phyloP scores from a whole-genome alignment of 495 filamentous ascomycete species.

The Pyronema domesticum region DNA sequence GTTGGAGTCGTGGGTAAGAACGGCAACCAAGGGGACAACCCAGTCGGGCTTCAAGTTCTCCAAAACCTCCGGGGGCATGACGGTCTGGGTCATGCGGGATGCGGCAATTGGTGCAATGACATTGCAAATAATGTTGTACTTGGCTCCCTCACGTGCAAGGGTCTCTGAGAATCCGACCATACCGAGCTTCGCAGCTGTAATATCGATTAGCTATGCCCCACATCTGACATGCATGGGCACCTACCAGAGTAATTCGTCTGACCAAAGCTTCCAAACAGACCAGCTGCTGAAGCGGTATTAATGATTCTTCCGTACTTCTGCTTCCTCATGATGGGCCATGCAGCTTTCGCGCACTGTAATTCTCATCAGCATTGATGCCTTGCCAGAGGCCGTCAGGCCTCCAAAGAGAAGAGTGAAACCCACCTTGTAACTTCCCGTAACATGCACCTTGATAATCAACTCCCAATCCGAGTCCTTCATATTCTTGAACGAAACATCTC shows the following conservation, averaged over 20 bases:
- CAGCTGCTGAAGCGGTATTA: constrained; percentile 88
- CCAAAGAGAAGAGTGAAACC: neutral
- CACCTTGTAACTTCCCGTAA: constrained; percentile 86
- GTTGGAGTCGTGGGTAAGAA: constrained; percentile 78
- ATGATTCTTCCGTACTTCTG: constrained; percentile 96
- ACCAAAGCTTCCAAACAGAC: constrained; percentile 88
- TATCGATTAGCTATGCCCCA: neutral
- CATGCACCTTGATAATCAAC: constrained; percentile 78
- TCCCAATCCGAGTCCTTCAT: constrained; percentile 98
- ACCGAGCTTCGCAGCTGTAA: constrained; percentile 73
- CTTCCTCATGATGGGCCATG: constrained; percentile 95
- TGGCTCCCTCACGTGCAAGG: constrained; percentile 87
- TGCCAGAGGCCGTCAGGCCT: too few species aligned
- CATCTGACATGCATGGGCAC: neutral
- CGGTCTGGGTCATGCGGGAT: constrained; percentile 88
- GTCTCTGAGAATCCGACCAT: constrained; percentile 98
- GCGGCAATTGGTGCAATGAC: constrained; percentile 94
- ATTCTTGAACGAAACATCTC: constrained; percentile 96
- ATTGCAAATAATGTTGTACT: constrained; percentile 96
- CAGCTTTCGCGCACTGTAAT: constrained; percentile 64
- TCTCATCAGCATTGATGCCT: constrained; percentile 5
- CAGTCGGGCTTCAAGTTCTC: constrained; percentile 83
- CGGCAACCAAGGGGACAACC: constrained; percentile 86
- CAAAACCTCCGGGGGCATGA: constrained; percentile 91
- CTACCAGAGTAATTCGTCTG: constrained; percentile 86